Base-by-base conservation (phyloP, 805 yeast species). In the Sugiyamaella mastotermitis region DNA sequence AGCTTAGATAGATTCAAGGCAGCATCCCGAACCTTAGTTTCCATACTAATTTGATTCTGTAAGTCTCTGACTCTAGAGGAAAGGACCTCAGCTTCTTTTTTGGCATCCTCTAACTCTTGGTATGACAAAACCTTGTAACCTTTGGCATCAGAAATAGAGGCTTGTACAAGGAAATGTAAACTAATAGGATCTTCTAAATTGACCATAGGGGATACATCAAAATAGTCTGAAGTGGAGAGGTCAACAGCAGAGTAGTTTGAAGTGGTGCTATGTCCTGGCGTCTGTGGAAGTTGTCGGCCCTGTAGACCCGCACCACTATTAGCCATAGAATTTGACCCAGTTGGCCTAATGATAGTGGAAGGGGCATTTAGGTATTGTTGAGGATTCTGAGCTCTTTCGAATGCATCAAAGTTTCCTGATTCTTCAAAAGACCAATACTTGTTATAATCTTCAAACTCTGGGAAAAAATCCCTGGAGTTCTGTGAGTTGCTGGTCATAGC, bases 121-220 rank as follows among this genome's bases (percentile, higher is more conserved):
- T 50, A 50, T 4, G 55, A 50, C 37, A 50, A 31, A 5, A 52
- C 31, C 33, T 41, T 38, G 38, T 28, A 48, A 22, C 53, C 53
- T 22, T 49, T 41, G 9, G 56, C 47, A 27, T 48, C 55, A 3
- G 51, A 48, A 11, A 53, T 49, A 9, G 53, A 42, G 4, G 50
- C 31, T 42, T 53, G 56, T 16, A 52, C 55, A 41, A 51, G 39
- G 33, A 45, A 53, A 41, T 53, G 52, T 33, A 53, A 37, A 2
- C 47, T 33, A 18, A 52, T 42, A 5, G 49, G 49, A 26, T 53
- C 57, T 9, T 39, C 24, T 20, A 41, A 26, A 36, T 50, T 48
- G 27, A 53, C 41, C 24, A 41, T 33, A n/a, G 57, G 53, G 6
- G 55, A 49, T 7, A 51, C 36, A 28, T 46, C 44, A 32, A 45